Conservation (phyloP, 1,284 basidiomycete species). For the Polyporus tsugae region DNA sequence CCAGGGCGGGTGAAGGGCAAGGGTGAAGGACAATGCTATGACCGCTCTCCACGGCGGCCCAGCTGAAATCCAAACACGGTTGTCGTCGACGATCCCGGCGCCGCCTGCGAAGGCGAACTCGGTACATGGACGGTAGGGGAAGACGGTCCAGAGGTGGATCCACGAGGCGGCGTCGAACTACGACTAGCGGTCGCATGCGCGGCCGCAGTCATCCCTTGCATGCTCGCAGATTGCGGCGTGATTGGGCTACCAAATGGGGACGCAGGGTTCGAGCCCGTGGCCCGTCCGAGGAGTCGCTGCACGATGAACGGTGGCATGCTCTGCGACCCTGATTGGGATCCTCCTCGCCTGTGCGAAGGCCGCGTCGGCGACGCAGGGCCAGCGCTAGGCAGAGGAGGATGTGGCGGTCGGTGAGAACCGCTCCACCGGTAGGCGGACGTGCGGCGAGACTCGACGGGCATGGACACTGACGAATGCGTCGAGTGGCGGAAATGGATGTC, state of each 20-base stretch:
- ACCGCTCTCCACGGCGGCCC: conserved; percentile 30
- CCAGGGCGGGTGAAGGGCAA: background rate
- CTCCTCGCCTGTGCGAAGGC: conserved; percentile 25
- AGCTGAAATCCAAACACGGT: conserved; percentile 34
- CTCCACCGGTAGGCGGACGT: conserved; percentile 41
- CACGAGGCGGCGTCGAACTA: conserved; percentile 8
- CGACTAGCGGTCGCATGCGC: conserved; percentile 1
- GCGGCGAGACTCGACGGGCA: conserved; percentile 45
- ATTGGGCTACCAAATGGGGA: conserved; percentile 37
- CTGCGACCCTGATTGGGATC: conserved; percentile 26
- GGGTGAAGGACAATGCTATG: background rate
- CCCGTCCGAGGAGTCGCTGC: conserved; percentile 50
- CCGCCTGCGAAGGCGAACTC: conserved; percentile 5
- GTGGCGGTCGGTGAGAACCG: conserved; percentile 52
- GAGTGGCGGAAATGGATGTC: conserved; percentile 70
- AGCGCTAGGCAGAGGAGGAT: conserved; percentile 57
- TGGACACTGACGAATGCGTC: conserved; percentile 49
- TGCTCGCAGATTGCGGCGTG: conserved; percentile 29
- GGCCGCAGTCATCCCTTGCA: conserved; percentile 18
- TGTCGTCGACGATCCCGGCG: conserved; percentile 24
- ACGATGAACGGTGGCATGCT: conserved; percentile 44
- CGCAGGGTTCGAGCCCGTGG: conserved; percentile 27
- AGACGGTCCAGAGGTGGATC: background rate
- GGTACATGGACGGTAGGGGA: background rate
- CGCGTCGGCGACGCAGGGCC: conserved; percentile 29